Evolutionary conservation across 345 rosid genomes (phyloP), one percentile per base, ranked within the genome.

Genomic region (Arabidopsis thaliana): DNA sequence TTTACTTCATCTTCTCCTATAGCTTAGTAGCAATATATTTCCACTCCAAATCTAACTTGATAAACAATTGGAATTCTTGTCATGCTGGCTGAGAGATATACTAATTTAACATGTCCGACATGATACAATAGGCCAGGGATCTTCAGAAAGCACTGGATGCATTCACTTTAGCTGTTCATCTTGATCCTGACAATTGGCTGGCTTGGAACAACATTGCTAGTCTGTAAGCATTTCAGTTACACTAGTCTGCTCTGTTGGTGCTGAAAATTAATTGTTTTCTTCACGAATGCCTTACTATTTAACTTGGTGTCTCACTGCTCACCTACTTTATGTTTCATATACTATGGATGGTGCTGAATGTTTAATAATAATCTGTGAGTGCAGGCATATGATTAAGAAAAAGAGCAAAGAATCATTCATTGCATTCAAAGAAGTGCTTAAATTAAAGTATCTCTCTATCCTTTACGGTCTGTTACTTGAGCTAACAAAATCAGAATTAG

Each of bases 161-260:
- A 20, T 95, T 95, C 76, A 90, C 93, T 79, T 84, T 84, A 65
- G 91, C 97, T 41, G 93, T 95, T 79, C 89, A 92, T 74, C 93
- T 95, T 77, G 97, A 92, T 87, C 99, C 99, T 73, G 99, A 95
- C 62, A 92, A 92, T 82, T 97, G 99, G 33, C 97, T 92, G 80
- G 97, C 99, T 32, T 95, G 97, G 99, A 92, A 95, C 66, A 95
- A 92, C 71, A 90, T 95, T 82, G 99, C 97, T 83, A 90, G 97
- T 74, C 79, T 95, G 99, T 95, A 85, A 69, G 96, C 78, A 65
- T 62, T 76, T 65, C 63, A 71, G 60, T 40, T 74, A 46, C 73
- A 59, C 38, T 40, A 1, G 41, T 55, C 44, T 45, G 59, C 72
- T 56, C 53, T 56, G 28, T 62, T 77, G 52, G 25, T 71, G 46